Evolutionary conservation across 257 asterid genomes (phyloP).

Genomic region (Plectranthus barbatus): DNA sequence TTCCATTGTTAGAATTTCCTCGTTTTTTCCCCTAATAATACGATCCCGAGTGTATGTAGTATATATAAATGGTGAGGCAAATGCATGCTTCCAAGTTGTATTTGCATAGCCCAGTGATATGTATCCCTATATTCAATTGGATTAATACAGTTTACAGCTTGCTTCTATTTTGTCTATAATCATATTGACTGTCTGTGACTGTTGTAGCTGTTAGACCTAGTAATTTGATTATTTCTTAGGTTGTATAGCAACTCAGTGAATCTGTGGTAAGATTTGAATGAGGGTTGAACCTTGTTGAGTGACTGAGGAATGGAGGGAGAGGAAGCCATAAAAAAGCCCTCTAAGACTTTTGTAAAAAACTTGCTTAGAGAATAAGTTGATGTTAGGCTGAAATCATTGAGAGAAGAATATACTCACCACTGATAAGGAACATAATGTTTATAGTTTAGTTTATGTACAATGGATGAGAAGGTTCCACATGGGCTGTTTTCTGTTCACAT

Average conservation of each 20-base stretch:
- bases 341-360: background rate
- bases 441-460: background rate
- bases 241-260: background rate
- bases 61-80: constrained; percentile 27
- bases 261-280: no score
- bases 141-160: constrained; percentile 30
- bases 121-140: constrained; percentile 27
- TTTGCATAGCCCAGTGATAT: constrained; percentile 24
- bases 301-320: background rate
- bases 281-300: background rate
- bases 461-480: background rate
- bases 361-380: background rate
- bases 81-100: constrained; percentile 17
- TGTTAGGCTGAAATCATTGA: background rate
- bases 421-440: background rate
- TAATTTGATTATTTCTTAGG: background rate
- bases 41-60: constrained; percentile 21
- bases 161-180: constrained; percentile 3
- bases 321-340: no score
- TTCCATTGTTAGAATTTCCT: constrained; percentile 19
- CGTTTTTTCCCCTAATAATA: constrained; percentile 11
- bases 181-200: background rate
- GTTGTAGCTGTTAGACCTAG: background rate
- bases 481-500: background rate
- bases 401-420: background rate